Evolutionary conservation across 768 basidiomycete species (phyloP), one percentile per base, ranked within the genome.

Genomic region (Lentinula boryana): DNA sequence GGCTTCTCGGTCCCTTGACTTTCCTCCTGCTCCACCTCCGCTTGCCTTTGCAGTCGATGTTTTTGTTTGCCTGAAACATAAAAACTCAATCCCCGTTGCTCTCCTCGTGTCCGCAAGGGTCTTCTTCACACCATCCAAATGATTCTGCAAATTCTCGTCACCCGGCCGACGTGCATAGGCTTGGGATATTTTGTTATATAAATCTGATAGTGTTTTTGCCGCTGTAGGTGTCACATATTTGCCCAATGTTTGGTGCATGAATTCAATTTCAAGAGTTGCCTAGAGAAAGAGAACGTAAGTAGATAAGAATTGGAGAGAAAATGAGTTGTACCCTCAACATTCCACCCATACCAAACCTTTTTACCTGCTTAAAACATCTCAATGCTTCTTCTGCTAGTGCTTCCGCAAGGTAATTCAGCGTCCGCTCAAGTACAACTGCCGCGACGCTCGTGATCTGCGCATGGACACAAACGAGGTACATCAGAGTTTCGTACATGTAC

Each of bases 261-360:
- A 98, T 75, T 98, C 97, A 65, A 98, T 97, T 73, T 98, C 96
- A 31, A 99, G 86, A 4, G 97, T 98, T 13, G 97, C 97, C 95
- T 98, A 70, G 10, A n/a, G 21, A 40, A 27, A 15, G n/a, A 56
- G 12, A 40, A 8, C n/a, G 35, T 40, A 55, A 21, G 23, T 21
- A 18, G 23, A 27, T 8, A 38, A 40, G 43, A 48, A 59, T 46
- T 27, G 63, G 65, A 12, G 64, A 16, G 13, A 31, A 79, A 6
- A 21, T 15, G 32, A 21, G 62, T 38, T 38, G 36, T 70, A 97
- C 95, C 52, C 93, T 85, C 48, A 99, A 81, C 97, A 98, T 98
- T 8, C 97, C 97, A 33, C 97, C 97, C 88, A 98, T 97, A 16
- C 95, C 95, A 69, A 97, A 98, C 53, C 88, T 83, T 68, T 88